Conservation (phyloP, 1,284 basidiomycete genomes). For the Coniferiporia sulphurascens region DNA sequence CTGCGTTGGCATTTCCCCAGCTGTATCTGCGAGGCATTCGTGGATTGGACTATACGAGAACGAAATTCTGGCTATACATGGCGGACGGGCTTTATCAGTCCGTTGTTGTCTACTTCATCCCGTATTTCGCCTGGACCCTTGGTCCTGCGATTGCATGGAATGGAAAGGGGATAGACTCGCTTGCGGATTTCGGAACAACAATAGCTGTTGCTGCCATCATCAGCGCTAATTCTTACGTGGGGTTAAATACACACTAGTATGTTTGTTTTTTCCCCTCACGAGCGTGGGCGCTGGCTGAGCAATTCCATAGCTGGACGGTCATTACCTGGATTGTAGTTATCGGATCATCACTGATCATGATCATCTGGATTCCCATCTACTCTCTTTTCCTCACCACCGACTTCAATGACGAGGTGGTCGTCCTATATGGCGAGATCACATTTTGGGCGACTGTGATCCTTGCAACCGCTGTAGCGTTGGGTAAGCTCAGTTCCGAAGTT, state of each 20-base stretch:
- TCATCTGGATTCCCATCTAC: conserved; percentile 84
- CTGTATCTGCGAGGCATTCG: conserved; percentile 91
- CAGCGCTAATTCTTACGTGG: conserved; percentile 84
- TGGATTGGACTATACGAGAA: conserved; percentile 88
- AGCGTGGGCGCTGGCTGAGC: conserved; percentile 17
- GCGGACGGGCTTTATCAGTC: conserved; percentile 93
- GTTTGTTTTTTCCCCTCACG: conserved; percentile 29
- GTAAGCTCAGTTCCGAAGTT: conserved; percentile 37
- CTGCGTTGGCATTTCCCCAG: conserved; percentile 88
- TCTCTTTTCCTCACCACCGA: conserved; percentile 67
- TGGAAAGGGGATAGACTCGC: conserved; percentile 70
- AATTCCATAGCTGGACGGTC: conserved; percentile 68
- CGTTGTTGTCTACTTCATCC: conserved; percentile 85
- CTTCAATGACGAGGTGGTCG: conserved; percentile 68
- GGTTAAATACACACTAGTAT: conserved; percentile 83
- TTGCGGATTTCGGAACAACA: conserved; percentile 92
- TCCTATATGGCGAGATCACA: conserved; percentile 72
- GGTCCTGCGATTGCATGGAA: conserved; percentile 63
- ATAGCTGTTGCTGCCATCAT: conserved; percentile 85
- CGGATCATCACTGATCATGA: conserved; percentile 75
- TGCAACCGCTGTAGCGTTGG: conserved; percentile 64
- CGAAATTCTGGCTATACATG: conserved; percentile 95
- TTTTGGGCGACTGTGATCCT: conserved; percentile 82
- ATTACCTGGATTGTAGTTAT: conserved; percentile 80
- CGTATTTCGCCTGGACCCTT: conserved; percentile 72